phyloP scores from a whole-genome alignment of 169 alveolate species.

The Cryptosporidium viatorum region DNA sequence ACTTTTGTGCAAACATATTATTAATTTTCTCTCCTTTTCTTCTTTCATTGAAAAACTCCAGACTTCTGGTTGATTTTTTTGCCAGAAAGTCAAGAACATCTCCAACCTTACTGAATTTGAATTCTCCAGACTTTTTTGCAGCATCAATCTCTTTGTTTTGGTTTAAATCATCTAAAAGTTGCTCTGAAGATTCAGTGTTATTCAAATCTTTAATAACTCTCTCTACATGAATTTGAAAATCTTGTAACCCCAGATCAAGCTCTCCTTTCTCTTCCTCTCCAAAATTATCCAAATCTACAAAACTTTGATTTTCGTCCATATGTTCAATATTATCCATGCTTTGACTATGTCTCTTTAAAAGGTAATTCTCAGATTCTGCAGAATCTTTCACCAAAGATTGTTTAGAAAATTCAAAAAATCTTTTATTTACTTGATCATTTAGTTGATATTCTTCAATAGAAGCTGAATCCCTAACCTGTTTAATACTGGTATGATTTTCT shows the following conservation, averaged over 20 bases:
- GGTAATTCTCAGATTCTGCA: neutral
- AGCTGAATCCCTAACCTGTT: neutral
- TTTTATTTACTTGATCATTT: neutral
- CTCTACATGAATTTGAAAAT: neutral
- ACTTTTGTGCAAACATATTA: neutral
- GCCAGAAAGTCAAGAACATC: slow-evolving; percentile 7
- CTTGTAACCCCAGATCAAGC: neutral
- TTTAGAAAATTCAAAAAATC: neutral
- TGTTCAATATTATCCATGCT: neutral
- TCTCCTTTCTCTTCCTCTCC: neutral
- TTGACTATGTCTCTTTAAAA: neutral
- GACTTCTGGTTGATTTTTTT: neutral
- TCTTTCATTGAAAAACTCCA: neutral
- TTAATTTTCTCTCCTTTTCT: neutral
- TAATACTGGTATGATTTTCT: neutral
- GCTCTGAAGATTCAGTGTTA: neutral
- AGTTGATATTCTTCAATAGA: neutral
- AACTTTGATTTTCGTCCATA: neutral
- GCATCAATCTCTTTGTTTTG: neutral
- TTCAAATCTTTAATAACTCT: neutral
- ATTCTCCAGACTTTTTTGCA: neutral
- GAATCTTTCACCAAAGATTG: neutral
- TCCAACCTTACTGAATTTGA: neutral
- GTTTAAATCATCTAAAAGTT: neutral
- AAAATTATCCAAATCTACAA: neutral